Evolutionary conservation across 495 filamentous ascomycete genomes (phyloP).

Genomic region (Darksidea phi): DNA sequence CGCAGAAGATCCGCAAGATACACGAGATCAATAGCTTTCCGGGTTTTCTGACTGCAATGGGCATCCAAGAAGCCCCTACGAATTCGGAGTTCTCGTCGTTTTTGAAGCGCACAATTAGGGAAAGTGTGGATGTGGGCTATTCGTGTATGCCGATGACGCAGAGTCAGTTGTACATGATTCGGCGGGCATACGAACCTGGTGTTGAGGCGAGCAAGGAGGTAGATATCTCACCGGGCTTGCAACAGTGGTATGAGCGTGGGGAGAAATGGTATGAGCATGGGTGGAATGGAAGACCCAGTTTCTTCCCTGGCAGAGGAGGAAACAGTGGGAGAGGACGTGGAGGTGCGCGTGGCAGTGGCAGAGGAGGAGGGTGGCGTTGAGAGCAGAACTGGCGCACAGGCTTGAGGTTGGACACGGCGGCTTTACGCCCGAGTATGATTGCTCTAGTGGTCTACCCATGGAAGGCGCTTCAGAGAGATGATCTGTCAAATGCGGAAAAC

Average conservation of each 20-base stretch:
- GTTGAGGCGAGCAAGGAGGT: conserved; percentile 34
- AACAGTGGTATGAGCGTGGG: background rate
- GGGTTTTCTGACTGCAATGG: conserved; percentile 48
- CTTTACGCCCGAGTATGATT: no score
- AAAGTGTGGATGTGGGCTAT: conserved; percentile 49
- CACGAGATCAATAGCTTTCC: conserved; percentile 48
- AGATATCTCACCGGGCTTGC: background rate
- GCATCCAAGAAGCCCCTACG: conserved; percentile 36
- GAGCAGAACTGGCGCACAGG: no score
- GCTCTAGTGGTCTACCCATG: no score
- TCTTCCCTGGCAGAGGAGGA: conserved; percentile 3
- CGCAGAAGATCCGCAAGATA: conserved; percentile 47
- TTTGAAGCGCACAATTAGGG: conserved; percentile 43
- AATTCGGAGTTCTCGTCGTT: conserved; percentile 42
- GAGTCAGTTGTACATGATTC: conserved; percentile 34
- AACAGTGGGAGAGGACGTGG: background rate
- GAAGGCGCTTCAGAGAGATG: no score
- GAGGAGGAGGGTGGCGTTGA: background rate
- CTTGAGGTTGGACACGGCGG: no score
- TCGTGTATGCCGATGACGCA: conserved; percentile 41
- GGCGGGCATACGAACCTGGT: conserved; percentile 33
- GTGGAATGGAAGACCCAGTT: background rate
- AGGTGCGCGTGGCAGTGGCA: background rate
- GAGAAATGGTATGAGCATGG: background rate
- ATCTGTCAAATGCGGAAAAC: no score